These are phyloP conservation scores for Jaenimonas drosophilae DNA, from an alignment of 208 protist genomes.

Conservation along the genomic window DNA sequence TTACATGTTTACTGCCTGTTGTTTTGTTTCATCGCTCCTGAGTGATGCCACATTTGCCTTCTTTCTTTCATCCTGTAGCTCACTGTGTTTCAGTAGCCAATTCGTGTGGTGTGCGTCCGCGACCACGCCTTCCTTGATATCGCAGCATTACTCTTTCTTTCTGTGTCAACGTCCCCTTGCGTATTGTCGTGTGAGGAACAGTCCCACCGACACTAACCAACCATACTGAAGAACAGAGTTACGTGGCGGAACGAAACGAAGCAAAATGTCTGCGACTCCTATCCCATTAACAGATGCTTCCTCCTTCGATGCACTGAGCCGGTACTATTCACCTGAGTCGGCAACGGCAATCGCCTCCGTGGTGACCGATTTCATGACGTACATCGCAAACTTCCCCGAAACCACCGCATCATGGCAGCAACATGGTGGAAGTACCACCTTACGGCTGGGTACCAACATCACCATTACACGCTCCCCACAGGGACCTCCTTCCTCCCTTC, in stretches of 20 bases:
- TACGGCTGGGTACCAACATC: background rate
- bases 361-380: slow-evolving; percentile 38
- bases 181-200: too few species aligned
- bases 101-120: too few species aligned
- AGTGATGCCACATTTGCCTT: background rate
- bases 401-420: slow-evolving; percentile 1
- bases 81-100: too few species aligned
- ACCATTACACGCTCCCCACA: background rate
- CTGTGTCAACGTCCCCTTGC: too few species aligned
- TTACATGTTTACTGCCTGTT: background rate
- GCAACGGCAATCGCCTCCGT: slow-evolving; percentile 28
- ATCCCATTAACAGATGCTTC: slow-evolving; percentile 13
- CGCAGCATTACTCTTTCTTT: too few species aligned
- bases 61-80: too few species aligned
- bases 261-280: slow-evolving; percentile 1
- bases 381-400: slow-evolving; percentile 37
- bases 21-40: slow-evolving; percentile 1
- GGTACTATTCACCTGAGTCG: slow-evolving; percentile 12
- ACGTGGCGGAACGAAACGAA: too few species aligned
- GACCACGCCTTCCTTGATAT: too few species aligned
- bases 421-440: background rate
- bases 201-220: too few species aligned
- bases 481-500: slow-evolving; percentile 5
- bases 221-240: too few species aligned
- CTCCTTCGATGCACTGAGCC: slow-evolving; percentile 12